A percentile compares a stretch with the other conserved stretches of the same genome.
phyloP scores from a whole-genome alignment of 306 rosid genomes.

The Spatholobus suberectus region DNA sequence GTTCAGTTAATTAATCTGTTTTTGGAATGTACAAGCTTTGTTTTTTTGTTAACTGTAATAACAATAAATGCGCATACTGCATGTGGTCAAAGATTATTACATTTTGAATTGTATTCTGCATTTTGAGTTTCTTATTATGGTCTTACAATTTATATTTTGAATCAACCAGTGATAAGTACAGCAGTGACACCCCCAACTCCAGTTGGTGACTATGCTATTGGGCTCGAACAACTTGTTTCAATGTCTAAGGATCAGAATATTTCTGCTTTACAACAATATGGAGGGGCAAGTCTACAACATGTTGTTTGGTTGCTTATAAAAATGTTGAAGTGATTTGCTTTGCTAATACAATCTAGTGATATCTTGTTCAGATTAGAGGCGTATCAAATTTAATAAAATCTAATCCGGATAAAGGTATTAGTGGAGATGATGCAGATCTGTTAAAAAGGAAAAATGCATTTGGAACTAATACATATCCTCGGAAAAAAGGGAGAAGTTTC shows the following conservation, averaged over 20 bases:
- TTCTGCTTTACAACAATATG: conserved; percentile 67
- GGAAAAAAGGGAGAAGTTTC: conserved; percentile 90
- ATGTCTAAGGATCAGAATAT: conserved; percentile 76
- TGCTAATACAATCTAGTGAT: conserved; percentile 30
- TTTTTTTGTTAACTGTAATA: neutral
- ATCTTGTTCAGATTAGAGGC: conserved; percentile 69
- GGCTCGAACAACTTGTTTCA: conserved; percentile 74
- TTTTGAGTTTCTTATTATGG: conserved; percentile 41
- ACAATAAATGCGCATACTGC: conserved; percentile 12
- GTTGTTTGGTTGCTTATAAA: conserved; percentile 21
- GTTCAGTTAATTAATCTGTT: conserved; percentile 10
- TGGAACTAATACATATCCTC: conserved; percentile 97
- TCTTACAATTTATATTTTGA: conserved; percentile 40
- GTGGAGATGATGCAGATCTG: conserved; percentile 70
- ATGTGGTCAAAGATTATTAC: conserved; percentile 22
- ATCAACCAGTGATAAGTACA: conserved; percentile 51
- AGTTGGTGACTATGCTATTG: conserved; percentile 65
- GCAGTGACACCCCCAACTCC: conserved; percentile 52
- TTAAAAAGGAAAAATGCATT: conserved; percentile 66
- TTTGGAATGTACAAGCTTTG: neutral
- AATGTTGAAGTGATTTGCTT: conserved; percentile 23
- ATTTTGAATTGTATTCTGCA: conserved; percentile 22
- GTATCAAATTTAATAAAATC: conserved; percentile 69
- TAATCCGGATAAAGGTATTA: conserved; percentile 73
- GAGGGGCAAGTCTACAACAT: conserved; percentile 72